A percentile compares a stretch with the other conserved stretches of the same genome.
phyloP scores from a whole-genome alignment of 139 green algal genomes.

The Tetraselmis striata region DNA sequence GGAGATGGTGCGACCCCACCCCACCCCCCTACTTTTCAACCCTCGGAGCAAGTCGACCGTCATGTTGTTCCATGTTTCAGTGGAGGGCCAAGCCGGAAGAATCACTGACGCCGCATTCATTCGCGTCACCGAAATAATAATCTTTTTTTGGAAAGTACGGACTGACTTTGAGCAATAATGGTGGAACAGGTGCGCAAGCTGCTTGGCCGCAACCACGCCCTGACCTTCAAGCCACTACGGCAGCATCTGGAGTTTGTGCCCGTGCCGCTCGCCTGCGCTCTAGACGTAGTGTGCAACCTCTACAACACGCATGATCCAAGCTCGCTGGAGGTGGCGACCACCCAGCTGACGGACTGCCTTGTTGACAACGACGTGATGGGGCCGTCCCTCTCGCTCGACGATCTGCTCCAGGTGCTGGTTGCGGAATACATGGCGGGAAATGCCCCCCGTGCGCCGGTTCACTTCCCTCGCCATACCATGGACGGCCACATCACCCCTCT shows the following conservation, averaged over 20 bases:
- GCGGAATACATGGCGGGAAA: background rate
- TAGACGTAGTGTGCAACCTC: background rate
- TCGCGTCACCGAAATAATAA: too few species aligned
- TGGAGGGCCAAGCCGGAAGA: too few species aligned
- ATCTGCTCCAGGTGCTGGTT: background rate
- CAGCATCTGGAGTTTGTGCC: background rate
- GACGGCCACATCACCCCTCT: background rate
- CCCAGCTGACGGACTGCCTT: background rate
- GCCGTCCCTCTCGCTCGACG: background rate
- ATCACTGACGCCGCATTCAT: too few species aligned
- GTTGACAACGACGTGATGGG: background rate
- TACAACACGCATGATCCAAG: background rate
- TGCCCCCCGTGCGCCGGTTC: background rate
- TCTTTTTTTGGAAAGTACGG: too few species aligned
- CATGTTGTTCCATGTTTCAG: too few species aligned
- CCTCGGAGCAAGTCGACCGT: too few species aligned
- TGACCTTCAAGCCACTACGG: background rate
- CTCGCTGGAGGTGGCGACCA: background rate
- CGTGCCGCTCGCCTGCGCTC: background rate
- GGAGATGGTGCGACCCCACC: background rate
- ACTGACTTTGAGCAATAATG: too few species aligned
- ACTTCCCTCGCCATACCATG: background rate
- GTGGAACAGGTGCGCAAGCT: too few species aligned
- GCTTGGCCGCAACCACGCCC: background rate
- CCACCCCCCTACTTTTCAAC: too few species aligned